phyloP scores from a whole-genome alignment of 2,329 filamentous ascomycete species.

The Neonectria punicea region DNA sequence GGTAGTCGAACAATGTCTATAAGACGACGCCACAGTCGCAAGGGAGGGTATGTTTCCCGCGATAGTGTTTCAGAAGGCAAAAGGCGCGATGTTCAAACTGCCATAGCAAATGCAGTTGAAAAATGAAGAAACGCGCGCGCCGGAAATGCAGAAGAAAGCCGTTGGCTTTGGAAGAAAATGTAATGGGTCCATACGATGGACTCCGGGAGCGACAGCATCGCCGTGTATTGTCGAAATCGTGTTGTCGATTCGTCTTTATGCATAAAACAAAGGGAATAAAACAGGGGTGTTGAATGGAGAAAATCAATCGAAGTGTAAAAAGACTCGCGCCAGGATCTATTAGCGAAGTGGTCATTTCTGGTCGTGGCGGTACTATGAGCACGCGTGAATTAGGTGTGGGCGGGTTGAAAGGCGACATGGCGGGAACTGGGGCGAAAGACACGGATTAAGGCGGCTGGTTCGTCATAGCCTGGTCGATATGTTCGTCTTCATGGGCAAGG shows the following conservation, averaged over 20 bases:
- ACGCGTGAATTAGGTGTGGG: slow-evolving; percentile 38
- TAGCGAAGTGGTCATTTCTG: slow-evolving; percentile 42
- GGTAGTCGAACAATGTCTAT: slow-evolving; percentile 33
- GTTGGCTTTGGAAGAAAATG: slow-evolving; percentile 25
- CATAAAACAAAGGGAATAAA: slow-evolving; percentile 35
- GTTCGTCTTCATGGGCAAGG: slow-evolving; percentile 24
- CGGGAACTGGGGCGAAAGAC: slow-evolving; percentile 21
- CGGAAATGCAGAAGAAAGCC: slow-evolving; percentile 35
- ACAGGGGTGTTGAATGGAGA: slow-evolving; percentile 23
- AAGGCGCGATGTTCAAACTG: slow-evolving; percentile 31
- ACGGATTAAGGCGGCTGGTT: slow-evolving; percentile 25
- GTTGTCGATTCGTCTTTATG: slow-evolving; percentile 36
- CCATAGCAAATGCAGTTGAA: slow-evolving; percentile 35
- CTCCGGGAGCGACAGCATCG: slow-evolving; percentile 31
- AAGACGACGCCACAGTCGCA: slow-evolving; percentile 33
- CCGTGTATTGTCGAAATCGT: slow-evolving; percentile 33
- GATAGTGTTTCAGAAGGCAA: slow-evolving; percentile 38
- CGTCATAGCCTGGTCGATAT: slow-evolving; percentile 25
- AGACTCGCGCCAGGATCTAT: slow-evolving; percentile 42
- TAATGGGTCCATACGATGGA: slow-evolving; percentile 32
- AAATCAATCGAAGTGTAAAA: slow-evolving; percentile 34
- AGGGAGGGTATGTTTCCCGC: slow-evolving; percentile 29
- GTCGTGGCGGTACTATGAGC: slow-evolving; percentile 43
- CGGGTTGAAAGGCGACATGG: slow-evolving; percentile 15
- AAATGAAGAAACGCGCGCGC: slow-evolving; percentile 36